Conservation (phyloP, 2,329 filamentous ascomycete species). For the Penicillium sp. region DNA sequence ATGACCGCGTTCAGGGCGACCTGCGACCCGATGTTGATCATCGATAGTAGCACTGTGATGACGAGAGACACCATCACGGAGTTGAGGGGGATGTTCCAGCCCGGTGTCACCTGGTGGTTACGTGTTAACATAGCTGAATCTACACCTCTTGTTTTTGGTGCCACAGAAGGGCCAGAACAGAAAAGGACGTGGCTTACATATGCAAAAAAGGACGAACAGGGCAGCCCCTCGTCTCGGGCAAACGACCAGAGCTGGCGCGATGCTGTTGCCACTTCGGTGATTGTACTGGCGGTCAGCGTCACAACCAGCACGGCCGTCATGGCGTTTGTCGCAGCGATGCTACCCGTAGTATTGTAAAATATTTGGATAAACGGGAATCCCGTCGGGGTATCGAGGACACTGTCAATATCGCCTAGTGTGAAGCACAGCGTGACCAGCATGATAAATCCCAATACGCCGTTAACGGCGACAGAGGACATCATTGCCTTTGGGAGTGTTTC, state of each 20-base stretch:
- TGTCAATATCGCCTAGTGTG: constrained; percentile 51
- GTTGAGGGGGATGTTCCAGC: constrained; percentile 47
- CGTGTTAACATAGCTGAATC: not conserved
- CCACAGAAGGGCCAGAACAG: not conserved
- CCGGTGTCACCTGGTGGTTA: constrained; percentile 32
- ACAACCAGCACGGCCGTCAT: constrained; percentile 53
- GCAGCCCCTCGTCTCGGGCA: constrained; percentile 43
- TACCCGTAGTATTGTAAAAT: constrained; percentile 53
- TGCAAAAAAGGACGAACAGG: constrained; percentile 39
- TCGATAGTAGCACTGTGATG: constrained; percentile 45
- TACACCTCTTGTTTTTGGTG: not conserved
- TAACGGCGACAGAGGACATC: constrained; percentile 50
- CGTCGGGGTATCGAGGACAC: constrained; percentile 46
- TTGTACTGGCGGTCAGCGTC: constrained; percentile 50
- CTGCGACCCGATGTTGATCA: constrained; percentile 54
- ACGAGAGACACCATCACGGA: constrained; percentile 48
- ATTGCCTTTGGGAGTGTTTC: constrained; percentile 53
- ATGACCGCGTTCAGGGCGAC: constrained; percentile 46
- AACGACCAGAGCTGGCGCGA: constrained; percentile 60
- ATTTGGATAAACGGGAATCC: constrained; percentile 60
- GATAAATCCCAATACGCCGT: constrained; percentile 54
- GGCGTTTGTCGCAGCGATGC: constrained; percentile 48
- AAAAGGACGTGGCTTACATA: constrained; percentile 29
- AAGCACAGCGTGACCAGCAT: constrained; percentile 58
- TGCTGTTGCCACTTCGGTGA: constrained; percentile 57